phyloP scores from a whole-genome alignment of 2,329 filamentous ascomycete genomes.

The Sporothrix humicola region DNA sequence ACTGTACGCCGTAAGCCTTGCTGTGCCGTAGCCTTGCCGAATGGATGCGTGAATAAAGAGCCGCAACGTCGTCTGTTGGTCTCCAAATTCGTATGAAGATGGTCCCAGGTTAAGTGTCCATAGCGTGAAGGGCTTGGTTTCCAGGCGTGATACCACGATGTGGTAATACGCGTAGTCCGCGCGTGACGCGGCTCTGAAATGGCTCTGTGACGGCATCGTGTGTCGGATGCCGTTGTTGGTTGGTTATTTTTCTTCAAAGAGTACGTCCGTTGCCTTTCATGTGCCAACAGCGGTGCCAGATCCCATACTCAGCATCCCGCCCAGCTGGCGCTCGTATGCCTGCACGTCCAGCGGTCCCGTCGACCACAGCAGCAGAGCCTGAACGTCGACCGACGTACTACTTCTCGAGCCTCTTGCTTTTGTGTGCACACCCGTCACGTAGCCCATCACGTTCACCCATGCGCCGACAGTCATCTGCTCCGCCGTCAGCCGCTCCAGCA shows the following conservation, averaged over 20 bases:
- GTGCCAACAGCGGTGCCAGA: neutral
- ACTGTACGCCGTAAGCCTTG: too few species aligned
- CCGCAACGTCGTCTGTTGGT: too few species aligned
- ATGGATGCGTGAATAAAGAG: too few species aligned
- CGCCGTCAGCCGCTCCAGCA: constrained; percentile 68
- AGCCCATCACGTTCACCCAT: constrained; percentile 90
- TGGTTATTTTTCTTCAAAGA: neutral
- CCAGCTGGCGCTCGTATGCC: constrained; percentile 69
- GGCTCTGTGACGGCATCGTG: neutral
- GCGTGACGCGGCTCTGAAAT: too few species aligned
- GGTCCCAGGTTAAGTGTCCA: too few species aligned
- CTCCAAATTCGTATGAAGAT: too few species aligned
- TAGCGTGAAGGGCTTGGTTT: too few species aligned
- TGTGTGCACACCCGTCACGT: constrained; percentile 55
- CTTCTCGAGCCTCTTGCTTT: neutral
- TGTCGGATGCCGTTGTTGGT: neutral
- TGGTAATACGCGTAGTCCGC: too few species aligned
- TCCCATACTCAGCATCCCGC: constrained; percentile 30
- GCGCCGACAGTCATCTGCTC: constrained; percentile 73
- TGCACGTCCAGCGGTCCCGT: constrained; percentile 74
- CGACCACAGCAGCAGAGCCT: constrained; percentile 79
- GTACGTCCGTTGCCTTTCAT: neutral
- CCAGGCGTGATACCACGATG: too few species aligned
- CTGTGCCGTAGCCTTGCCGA: too few species aligned
- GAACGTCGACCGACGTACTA: constrained; percentile 55